Evolutionary conservation across 1,139 yeast genomes (phyloP).

Genomic region (Insectozyma bohioensis): DNA sequence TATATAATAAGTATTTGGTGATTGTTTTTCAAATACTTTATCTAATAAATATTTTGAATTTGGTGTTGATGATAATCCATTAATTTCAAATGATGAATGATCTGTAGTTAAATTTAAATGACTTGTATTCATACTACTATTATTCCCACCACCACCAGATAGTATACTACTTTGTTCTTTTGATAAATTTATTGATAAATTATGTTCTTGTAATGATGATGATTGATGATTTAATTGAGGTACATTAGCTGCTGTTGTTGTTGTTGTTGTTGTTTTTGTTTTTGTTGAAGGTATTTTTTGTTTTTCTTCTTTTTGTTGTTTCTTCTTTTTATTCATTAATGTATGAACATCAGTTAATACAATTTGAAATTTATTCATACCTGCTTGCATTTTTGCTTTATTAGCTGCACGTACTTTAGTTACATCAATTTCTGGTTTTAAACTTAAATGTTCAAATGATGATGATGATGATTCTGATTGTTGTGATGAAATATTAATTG

Average conservation of each 20-base stretch:
- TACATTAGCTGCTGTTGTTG: constrained; percentile 10
- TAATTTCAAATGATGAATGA: constrained; percentile 41
- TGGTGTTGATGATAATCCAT: constrained; percentile 37
- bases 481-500: not conserved
- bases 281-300: constrained; percentile 6
- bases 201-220: constrained; percentile 12
- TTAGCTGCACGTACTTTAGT: constrained; percentile 13
- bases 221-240: constrained; percentile 8
- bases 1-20: constrained; percentile 23
- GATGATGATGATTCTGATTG: constrained; percentile 1
- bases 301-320: constrained; percentile 18
- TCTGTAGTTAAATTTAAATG: constrained; percentile 24
- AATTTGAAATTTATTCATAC: constrained; percentile 53
- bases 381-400: constrained; percentile 42
- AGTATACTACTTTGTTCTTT: constrained; percentile 21
- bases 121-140: constrained; percentile 23
- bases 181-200: constrained; percentile 20
- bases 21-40: constrained; percentile 40
- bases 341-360: constrained; percentile 52
- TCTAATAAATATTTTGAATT: constrained; percentile 43
- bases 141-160: constrained; percentile 12
- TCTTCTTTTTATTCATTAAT: constrained; percentile 37
- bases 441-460: not conserved
- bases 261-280: constrained; percentile 6
- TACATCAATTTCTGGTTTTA: constrained; percentile 2